Conservation (phyloP, 768 basidiomycete genomes). For the Suillus discolor region DNA sequence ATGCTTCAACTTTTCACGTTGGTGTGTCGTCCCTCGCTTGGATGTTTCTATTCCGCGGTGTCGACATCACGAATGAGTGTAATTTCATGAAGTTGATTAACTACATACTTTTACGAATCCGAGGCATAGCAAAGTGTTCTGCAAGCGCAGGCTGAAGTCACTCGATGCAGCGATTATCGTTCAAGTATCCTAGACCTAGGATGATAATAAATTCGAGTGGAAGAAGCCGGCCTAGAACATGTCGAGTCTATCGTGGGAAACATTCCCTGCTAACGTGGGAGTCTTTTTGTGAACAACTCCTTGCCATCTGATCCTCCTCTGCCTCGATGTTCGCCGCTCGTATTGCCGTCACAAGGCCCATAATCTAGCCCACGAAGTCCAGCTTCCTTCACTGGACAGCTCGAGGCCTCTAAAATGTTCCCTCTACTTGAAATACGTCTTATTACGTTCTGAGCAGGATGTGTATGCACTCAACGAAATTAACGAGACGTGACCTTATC, state of each 20-base stretch:
- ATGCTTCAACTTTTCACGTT: conserved; percentile 71
- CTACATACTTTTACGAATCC: conserved; percentile 66
- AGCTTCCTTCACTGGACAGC: too few species aligned
- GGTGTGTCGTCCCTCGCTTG: conserved; percentile 73
- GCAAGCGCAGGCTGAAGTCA: not conserved
- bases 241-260: not conserved
- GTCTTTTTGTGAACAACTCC: too few species aligned
- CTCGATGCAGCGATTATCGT: not conserved
- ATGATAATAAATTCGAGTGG: not conserved
- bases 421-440: too few species aligned
- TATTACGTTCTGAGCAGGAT: too few species aligned
- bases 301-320: too few species aligned
- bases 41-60: conserved; percentile 67
- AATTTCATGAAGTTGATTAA: conserved; percentile 13
- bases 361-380: too few species aligned
- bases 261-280: too few species aligned
- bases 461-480: too few species aligned
- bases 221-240: not conserved
- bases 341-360: too few species aligned
- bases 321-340: too few species aligned
- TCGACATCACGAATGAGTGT: not conserved
- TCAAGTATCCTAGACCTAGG: not conserved
- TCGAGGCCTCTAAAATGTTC: too few species aligned
- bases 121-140: conserved; percentile 49
- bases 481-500: too few species aligned